Percentiles rank a stretch among this genome's conserved stretches.
Conservation (phyloP, 495 filamentous ascomycete genomes). For the Penicillium nucicola region DNA sequence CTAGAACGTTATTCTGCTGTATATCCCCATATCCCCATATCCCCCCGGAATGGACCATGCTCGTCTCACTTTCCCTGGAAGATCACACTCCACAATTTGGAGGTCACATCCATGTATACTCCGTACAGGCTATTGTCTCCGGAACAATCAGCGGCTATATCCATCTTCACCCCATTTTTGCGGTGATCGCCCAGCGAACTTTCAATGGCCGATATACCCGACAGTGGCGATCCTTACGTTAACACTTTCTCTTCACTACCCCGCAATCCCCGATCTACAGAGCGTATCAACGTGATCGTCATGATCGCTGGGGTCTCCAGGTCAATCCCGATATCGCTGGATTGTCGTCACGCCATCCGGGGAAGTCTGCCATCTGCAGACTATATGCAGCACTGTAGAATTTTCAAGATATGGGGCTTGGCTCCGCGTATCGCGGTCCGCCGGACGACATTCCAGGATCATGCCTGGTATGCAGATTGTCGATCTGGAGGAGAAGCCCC, state of each 20-base stretch:
- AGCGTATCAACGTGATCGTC: constrained; percentile 3
- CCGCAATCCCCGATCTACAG: constrained; percentile 5
- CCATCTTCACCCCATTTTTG: background rate
- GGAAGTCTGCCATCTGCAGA: background rate
- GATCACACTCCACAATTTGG: too few relatives aligned
- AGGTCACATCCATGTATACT: too few relatives aligned
- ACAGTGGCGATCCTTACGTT: background rate
- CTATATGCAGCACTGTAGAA: background rate
- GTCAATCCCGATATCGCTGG: constrained; percentile 3
- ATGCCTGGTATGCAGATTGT: constrained; percentile 3
- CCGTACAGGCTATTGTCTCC: background rate
- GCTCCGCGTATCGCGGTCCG: background rate
- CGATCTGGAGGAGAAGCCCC: constrained; percentile 2
- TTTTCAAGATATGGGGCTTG: background rate
- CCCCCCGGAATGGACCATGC: too few relatives aligned
- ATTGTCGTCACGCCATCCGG: constrained; percentile 3
- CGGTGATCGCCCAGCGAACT: background rate
- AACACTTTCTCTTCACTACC: background rate
- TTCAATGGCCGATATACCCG: background rate
- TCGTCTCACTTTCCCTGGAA: too few relatives aligned
- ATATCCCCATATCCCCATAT: too few relatives aligned
- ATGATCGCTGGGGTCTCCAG: background rate
- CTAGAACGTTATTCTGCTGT: too few relatives aligned
- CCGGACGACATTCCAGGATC: background rate
- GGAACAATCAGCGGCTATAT: too few relatives aligned